These are phyloP conservation scores for Aureobasidium zeae DNA, from an alignment of 2,329 filamentous ascomycete species.

Conservation along the genomic window DNA sequence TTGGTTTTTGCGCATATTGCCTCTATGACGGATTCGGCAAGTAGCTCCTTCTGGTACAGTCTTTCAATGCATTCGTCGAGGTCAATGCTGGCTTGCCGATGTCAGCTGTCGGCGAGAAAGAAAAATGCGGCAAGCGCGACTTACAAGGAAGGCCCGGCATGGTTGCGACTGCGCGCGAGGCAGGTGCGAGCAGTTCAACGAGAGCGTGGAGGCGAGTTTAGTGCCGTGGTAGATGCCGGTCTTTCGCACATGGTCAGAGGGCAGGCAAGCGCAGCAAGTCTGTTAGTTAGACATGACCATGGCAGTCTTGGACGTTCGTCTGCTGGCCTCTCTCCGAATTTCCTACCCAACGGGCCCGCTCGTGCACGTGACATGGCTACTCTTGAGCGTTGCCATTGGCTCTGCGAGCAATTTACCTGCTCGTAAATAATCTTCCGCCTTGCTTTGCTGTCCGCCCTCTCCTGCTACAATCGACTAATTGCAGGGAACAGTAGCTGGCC, in stretches of 20 bases:
- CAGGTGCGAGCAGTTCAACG: constrained; percentile 11
- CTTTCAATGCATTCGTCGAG: constrained; percentile 97
- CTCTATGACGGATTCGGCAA: constrained; percentile 96
- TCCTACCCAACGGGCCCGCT: background rate
- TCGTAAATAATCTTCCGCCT: constrained; percentile 16
- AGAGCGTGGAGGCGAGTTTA: background rate
- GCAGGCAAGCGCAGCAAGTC: too few species aligned
- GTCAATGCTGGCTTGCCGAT: constrained; percentile 71
- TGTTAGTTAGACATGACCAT: constrained; percentile 5
- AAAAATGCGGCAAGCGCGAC: constrained; percentile 17
- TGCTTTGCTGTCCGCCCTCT: constrained; percentile 4
- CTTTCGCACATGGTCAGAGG: constrained; percentile 11
- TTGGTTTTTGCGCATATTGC: constrained; percentile 99
- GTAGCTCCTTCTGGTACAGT: constrained; percentile 91
- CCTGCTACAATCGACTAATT: constrained; percentile 7
- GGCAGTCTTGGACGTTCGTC: background rate
- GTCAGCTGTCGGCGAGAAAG: constrained; percentile 16
- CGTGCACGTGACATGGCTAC: constrained; percentile 1
- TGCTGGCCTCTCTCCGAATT: background rate
- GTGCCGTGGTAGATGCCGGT: background rate
- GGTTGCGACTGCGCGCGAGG: constrained; percentile 1
- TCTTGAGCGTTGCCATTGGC: constrained; percentile 11
- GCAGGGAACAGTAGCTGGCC: constrained; percentile 1
- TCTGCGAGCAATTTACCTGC: constrained; percentile 9
- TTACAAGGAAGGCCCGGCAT: constrained; percentile 45